Base-by-base conservation (phyloP, 257 asterid species). In the Oldenlandia corymbosa region DNA sequence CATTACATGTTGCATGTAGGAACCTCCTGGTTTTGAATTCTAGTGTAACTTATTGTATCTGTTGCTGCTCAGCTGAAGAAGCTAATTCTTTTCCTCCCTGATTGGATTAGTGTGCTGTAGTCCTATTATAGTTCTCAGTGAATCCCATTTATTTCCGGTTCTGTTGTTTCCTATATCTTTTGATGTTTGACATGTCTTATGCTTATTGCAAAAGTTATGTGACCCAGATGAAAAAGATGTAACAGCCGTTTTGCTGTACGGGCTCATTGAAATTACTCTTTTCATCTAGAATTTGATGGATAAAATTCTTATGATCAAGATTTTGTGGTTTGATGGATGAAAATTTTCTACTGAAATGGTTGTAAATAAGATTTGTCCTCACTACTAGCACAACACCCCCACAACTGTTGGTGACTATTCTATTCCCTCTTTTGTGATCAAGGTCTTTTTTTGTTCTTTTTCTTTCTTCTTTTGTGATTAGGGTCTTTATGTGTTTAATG, bases 201-300 rank as follows among this genome's bases (percentile, higher is more conserved):
- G 10, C 47, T 31, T 43, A 16, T 43, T 55, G 62, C 37, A 12
- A 37, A 34, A 7, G 39, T 46, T n/a, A n/a, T n/a, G n/a, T n/a
- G n/a, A n/a, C n/a, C n/a, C n/a, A n/a, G n/a, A n/a, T n/a, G n/a
- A n/a, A n/a, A n/a, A n/a, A n/a, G n/a, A n/a, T n/a, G n/a, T n/a
- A n/a, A n/a, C n/a, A n/a, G n/a, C n/a, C n/a, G n/a, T n/a, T n/a
- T n/a, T n/a, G n/a, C n/a, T n/a, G n/a, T n/a, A n/a, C n/a, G n/a
- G n/a, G n/a, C n/a, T n/a, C n/a, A n/a, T n/a, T n/a, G n/a, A 50
- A 18, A 21, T 39, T 52, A 65, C 62, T 9, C 26, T 39, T 27
- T 68, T 28, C 62, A 18, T 47, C 26, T n/a, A 43, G 13, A 32
- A 43, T 58, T 68, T n/a, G n/a, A n/a, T n/a, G n/a, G n/a, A n/a